phyloP scores from a whole-genome alignment of 2,329 filamentous ascomycete species.

The Cladobotryum mycophilum region DNA sequence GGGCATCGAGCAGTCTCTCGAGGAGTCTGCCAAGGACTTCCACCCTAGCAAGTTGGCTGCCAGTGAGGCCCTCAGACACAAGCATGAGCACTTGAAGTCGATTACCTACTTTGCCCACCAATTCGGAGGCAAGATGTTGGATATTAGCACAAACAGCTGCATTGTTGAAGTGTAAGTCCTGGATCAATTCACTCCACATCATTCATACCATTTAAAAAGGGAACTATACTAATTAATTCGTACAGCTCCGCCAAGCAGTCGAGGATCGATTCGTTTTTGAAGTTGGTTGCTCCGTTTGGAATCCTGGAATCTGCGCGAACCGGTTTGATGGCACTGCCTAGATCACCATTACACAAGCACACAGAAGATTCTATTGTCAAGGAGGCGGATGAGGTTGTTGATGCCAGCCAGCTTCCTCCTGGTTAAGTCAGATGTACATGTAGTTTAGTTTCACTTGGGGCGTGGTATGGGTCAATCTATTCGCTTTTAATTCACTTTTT shows the following conservation, averaged over 20 bases:
- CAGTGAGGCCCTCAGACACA: conserved; percentile 87
- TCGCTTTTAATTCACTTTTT: too few relatives aligned
- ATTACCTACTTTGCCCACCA: conserved; percentile 97
- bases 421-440: conserved; percentile 49
- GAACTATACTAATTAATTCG: conserved; percentile 17
- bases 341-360: conserved; percentile 75
- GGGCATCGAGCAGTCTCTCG: conserved; percentile 34
- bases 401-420: conserved; percentile 87
- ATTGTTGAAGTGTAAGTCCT: conserved; percentile 86
- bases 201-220: neutral
- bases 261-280: conserved; percentile 96
- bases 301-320: conserved; percentile 94
- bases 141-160: conserved; percentile 97
- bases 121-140: conserved; percentile 93
- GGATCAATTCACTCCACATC: neutral
- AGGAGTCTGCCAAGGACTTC: conserved; percentile 59
- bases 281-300: conserved; percentile 87
- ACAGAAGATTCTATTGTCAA: conserved; percentile 65
- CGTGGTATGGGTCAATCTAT: conserved; percentile 12
- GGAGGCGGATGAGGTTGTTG: conserved; percentile 91
- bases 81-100: conserved; percentile 93
- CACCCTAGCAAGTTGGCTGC: conserved; percentile 82
- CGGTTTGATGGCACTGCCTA: conserved; percentile 91
- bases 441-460: conserved; percentile 12
- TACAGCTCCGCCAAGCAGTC: conserved; percentile 79